Percentiles rank a stretch among this genome's conserved stretches.
Evolutionary conservation across 2,329 filamentous ascomycete genomes (phyloP).

Genomic region (Colletotrichum chlorophyti): DNA sequence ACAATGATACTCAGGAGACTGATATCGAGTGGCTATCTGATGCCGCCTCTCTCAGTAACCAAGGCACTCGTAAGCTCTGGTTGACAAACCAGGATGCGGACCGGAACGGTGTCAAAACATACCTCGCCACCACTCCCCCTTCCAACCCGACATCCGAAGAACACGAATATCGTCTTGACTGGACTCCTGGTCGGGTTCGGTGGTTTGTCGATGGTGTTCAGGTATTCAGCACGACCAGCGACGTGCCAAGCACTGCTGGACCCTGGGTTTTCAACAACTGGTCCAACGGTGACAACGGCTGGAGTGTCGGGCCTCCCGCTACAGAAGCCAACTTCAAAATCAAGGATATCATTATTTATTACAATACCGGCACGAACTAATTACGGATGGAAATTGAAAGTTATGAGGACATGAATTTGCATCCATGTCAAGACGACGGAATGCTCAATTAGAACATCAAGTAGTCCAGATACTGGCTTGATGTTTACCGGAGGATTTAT

Average conservation of each 20-base stretch:
- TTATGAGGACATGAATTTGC: too few species aligned
- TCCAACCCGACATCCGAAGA: conserved; percentile 34
- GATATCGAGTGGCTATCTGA: conserved; percentile 43
- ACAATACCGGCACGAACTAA: conserved; percentile 31
- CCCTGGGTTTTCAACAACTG: conserved; percentile 42
- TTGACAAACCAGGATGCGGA: conserved; percentile 39
- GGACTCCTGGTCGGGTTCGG: conserved; percentile 33
- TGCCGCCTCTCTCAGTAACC: conserved; percentile 34
- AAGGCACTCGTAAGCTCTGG: conserved; percentile 36
- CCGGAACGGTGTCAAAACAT: conserved; percentile 29
- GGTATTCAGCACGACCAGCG: conserved; percentile 34
- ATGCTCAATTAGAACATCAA: too few species aligned
- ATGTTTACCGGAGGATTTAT: too few species aligned
- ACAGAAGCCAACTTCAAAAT: conserved; percentile 36
- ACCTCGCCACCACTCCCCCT: conserved; percentile 29
- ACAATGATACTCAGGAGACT: conserved; percentile 35
- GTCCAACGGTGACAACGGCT: conserved; percentile 38
- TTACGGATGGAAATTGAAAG: rapidly evolving
- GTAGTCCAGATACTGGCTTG: too few species aligned
- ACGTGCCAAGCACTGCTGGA: conserved; percentile 34
- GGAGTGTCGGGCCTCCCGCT: conserved; percentile 37
- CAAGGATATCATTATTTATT: conserved; percentile 34
- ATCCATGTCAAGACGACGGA: too few species aligned
- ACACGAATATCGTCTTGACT: conserved; percentile 41
- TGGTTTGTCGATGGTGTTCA: conserved; percentile 37